Evolutionary conservation across 163 green algal genomes (phyloP).

Genomic region (Scenedesmus sp.): DNA sequence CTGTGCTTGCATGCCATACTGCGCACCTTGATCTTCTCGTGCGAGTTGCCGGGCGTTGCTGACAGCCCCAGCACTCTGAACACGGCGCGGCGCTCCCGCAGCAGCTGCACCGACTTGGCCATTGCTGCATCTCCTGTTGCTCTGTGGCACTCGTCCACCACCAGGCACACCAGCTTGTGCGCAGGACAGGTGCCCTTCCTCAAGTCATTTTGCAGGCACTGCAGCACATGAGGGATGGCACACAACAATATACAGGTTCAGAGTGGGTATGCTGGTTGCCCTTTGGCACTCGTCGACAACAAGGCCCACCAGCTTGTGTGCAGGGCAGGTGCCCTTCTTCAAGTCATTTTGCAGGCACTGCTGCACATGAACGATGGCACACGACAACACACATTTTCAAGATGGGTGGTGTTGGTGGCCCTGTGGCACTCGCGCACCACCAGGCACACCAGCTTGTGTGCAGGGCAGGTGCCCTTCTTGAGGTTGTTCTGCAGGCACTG

Average conservation of each 20-base stretch:
- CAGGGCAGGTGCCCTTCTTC: conserved; percentile 48
- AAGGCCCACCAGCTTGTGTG: conserved; percentile 79
- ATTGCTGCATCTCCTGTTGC: conserved; percentile 69
- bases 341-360: neutral
- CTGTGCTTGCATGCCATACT: neutral
- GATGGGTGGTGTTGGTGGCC: conserved; percentile 45
- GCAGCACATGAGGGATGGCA: neutral
- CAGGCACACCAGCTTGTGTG: conserved; percentile 80
- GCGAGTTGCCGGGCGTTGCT: conserved; percentile 86
- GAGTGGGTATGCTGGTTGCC: neutral
- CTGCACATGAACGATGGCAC: neutral
- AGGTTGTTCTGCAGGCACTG: conserved; percentile 91
- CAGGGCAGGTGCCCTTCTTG: conserved; percentile 59
- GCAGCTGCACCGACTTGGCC: conserved; percentile 49
- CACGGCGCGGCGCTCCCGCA: conserved; percentile 57
- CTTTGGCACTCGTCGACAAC: conserved; percentile 90
- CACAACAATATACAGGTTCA: neutral
- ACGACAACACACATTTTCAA: neutral
- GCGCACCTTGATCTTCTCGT: conserved; percentile 76
- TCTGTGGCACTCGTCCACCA: conserved; percentile 96
- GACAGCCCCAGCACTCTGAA: conserved; percentile 89
- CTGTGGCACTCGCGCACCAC: conserved; percentile 97
- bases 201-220: conserved; percentile 91
- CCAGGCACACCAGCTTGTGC: conserved; percentile 82
- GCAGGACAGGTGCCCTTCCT: conserved; percentile 59